Evolutionary conservation across 768 basidiomycete genomes (phyloP).

Genomic region (Steccherinum ochraceum): DNA sequence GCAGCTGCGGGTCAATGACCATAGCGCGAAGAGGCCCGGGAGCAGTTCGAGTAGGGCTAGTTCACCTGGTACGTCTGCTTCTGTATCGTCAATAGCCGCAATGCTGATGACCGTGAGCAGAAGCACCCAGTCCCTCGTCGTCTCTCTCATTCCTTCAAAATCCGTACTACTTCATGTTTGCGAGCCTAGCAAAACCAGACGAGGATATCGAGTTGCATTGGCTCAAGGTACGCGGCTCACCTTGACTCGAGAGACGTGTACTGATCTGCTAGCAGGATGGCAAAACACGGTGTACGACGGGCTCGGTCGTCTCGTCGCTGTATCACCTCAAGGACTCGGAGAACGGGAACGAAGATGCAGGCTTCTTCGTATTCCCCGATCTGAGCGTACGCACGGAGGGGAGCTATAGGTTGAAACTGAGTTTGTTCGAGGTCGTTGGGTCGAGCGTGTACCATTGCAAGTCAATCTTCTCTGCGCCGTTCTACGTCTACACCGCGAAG

Average conservation of each 20-base stretch:
- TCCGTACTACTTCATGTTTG: slow-evolving; percentile 96
- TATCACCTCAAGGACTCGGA: slow-evolving; percentile 79
- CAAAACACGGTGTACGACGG: slow-evolving; percentile 86
- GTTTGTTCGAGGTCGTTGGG: slow-evolving; percentile 89
- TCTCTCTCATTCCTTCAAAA: slow-evolving; percentile 72
- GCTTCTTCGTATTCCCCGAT: slow-evolving; percentile 96
- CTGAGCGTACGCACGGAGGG: slow-evolving; percentile 90
- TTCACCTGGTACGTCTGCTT: slow-evolving; percentile 17
- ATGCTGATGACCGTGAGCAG: not conserved
- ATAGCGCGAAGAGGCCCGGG: slow-evolving; percentile 23
- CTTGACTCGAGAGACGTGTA: not conserved
- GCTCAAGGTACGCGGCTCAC: slow-evolving; percentile 48
- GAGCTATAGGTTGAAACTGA: slow-evolving; percentile 69
- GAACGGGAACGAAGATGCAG: slow-evolving; percentile 62
- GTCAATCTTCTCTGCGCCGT: slow-evolving; percentile 80
- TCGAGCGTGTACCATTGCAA: slow-evolving; percentile 89
- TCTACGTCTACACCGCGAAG: slow-evolving; percentile 95
- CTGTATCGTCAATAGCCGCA: not conserved
- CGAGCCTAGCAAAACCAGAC: slow-evolving; percentile 82
- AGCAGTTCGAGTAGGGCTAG: slow-evolving; percentile 16
- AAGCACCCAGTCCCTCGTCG: slow-evolving; percentile 10
- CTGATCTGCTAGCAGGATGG: slow-evolving; percentile 50
- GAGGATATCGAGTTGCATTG: slow-evolving; percentile 87
- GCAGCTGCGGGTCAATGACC: slow-evolving; percentile 86
- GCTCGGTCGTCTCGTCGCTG: slow-evolving; percentile 82